Percentiles rank a stretch among this genome's conserved stretches.
Evolutionary conservation across 2,329 filamentous ascomycete genomes (phyloP).

Genomic region (Cladosporium sp.): DNA sequence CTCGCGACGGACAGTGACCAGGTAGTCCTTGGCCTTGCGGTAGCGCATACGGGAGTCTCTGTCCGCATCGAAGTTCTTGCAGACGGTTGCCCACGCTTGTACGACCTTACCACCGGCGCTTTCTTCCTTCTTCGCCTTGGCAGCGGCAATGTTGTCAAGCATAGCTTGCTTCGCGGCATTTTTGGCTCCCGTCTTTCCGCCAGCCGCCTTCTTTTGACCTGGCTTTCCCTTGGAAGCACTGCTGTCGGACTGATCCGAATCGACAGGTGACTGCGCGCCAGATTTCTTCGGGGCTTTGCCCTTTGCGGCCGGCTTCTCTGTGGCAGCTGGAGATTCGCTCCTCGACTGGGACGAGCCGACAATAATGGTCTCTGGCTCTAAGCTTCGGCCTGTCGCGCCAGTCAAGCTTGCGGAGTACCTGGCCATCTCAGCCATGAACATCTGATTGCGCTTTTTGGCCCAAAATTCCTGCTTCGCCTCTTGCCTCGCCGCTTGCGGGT

Average conservation of each 20-base stretch:
- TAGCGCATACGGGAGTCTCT: conserved; percentile 43
- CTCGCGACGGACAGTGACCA: conserved; percentile 39
- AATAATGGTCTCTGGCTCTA: conserved; percentile 63
- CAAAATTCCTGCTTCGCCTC: conserved; percentile 34
- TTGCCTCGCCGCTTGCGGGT: conserved; percentile 12
- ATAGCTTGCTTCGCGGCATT: conserved; percentile 41
- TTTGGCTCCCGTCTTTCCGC: conserved; percentile 31
- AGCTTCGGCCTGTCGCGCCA: conserved; percentile 56
- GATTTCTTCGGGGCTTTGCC: conserved; percentile 15
- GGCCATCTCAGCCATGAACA: conserved; percentile 63
- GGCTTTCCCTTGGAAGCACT: conserved; percentile 26
- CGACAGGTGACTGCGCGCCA: conserved; percentile 23
- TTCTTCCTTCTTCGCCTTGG: conserved; percentile 41
- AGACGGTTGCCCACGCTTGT: conserved; percentile 43
- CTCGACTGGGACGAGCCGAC: conserved; percentile 30
- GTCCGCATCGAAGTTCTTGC: conserved; percentile 46
- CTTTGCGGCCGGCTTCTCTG: conserved; percentile 11
- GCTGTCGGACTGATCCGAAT: conserved; percentile 26
- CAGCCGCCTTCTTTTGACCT: conserved; percentile 23
- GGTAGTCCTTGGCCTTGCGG: conserved; percentile 46
- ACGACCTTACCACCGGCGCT: conserved; percentile 36
- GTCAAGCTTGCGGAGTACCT: conserved; percentile 68
- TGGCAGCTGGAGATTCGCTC: conserved; percentile 8
- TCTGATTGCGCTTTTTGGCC: conserved; percentile 53
- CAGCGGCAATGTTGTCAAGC: conserved; percentile 39